phyloP scores from a whole-genome alignment of 2,329 filamentous ascomycete species.

The Monosporascus sp. region DNA sequence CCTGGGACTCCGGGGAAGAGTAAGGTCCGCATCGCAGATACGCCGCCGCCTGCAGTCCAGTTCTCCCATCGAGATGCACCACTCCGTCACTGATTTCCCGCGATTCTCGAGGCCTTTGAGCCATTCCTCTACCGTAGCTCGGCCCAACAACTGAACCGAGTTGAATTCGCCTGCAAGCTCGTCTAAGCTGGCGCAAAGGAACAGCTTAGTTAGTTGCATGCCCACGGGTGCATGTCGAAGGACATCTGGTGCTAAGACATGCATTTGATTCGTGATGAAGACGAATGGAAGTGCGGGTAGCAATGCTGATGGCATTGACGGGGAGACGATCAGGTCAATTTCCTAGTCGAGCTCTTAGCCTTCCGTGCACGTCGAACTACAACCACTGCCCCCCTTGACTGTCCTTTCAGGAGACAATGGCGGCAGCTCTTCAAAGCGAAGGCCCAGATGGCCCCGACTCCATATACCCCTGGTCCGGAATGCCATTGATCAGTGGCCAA shows the following conservation, averaged over 20 bases:
- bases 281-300: constrained; percentile 65
- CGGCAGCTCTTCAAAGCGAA: constrained; percentile 65
- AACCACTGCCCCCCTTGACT: constrained; percentile 54
- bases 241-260: constrained; percentile 53
- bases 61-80: constrained; percentile 70
- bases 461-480: constrained; percentile 56
- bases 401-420: constrained; percentile 56
- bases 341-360: constrained; percentile 47
- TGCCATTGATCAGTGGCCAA: constrained; percentile 42
- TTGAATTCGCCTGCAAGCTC: constrained; percentile 58
- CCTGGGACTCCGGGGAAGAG: constrained; percentile 4
- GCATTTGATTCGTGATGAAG: constrained; percentile 55
- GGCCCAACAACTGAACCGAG: constrained; percentile 60
- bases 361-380: constrained; percentile 2
- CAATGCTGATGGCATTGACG: constrained; percentile 53
- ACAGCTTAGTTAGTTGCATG: constrained; percentile 59
- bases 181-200: constrained; percentile 57
- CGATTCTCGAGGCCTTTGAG: constrained; percentile 64
- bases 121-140: constrained; percentile 70
- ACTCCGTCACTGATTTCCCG: constrained; percentile 54
- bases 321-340: constrained; percentile 61
- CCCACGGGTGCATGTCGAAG: constrained; percentile 46
- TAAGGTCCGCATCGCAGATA: constrained; percentile 32
- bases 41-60: constrained; percentile 52
- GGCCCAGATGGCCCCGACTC: constrained; percentile 63